These are phyloP conservation scores for Aspergillus ruber DNA, from an alignment of 2,329 filamentous ascomycete species.

Conservation along the genomic window DNA sequence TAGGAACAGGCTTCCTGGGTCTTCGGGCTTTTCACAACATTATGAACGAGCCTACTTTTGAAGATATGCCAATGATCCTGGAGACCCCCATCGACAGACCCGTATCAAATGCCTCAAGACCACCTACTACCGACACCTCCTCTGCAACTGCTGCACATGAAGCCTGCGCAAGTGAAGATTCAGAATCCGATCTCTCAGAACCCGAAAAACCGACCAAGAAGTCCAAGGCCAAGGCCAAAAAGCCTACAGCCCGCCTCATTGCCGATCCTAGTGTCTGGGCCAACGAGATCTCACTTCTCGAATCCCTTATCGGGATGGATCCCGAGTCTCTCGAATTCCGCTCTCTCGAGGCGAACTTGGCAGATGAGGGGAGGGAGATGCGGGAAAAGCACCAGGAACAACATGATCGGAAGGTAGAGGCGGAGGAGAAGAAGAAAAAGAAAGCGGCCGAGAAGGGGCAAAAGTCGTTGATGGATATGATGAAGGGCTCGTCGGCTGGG, in stretches of 20 bases:
- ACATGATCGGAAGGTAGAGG: constrained; percentile 66
- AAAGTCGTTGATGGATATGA: constrained; percentile 31
- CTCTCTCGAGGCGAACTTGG: constrained; percentile 57
- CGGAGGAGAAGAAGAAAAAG: constrained; percentile 46
- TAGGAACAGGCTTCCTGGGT: constrained; percentile 89
- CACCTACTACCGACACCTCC: constrained; percentile 2
- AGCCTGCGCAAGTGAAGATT: constrained; percentile 6
- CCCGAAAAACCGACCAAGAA: constrained; percentile 16
- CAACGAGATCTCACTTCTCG: constrained; percentile 87
- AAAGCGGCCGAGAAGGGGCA: constrained; percentile 39
- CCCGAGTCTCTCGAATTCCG: constrained; percentile 66
- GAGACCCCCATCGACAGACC: constrained; percentile 87
- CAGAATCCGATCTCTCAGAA: constrained; percentile 11
- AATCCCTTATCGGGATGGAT: constrained; percentile 81
- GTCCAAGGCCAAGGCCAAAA: constrained; percentile 15
- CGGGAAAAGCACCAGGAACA: constrained; percentile 70
- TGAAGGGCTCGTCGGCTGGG: constrained; percentile 13
- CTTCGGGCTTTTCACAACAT: constrained; percentile 84
- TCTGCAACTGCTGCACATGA: neutral
- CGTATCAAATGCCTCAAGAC: constrained; percentile 30
- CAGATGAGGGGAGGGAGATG: constrained; percentile 63
- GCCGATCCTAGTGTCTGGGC: constrained; percentile 86
- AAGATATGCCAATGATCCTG: constrained; percentile 79
- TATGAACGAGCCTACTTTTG: constrained; percentile 73
- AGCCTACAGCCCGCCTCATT: constrained; percentile 34